Evolutionary conservation across 768 basidiomycete species (phyloP), one percentile per base, ranked within the genome.

Genomic region (Hygrocybe punicea): DNA sequence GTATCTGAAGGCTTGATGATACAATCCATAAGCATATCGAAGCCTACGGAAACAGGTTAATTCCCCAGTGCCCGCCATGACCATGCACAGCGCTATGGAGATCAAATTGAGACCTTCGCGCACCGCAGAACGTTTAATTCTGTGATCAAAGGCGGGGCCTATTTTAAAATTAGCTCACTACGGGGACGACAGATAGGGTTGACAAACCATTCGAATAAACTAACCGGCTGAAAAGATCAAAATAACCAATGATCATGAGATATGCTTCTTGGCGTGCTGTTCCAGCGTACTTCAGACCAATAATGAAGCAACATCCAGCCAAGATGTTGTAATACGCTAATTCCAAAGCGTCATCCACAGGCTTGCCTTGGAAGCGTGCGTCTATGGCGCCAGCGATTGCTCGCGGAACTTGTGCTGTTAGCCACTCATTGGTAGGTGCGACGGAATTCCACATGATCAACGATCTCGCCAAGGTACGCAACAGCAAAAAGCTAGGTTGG

Each of bases 1-100:
- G 64, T 95, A 98, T 61, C 87, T 84, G 76, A 86, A 84, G 14
- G 81, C 73, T 53, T 81, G 80, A 56, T 84, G 83, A 65, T 87
- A 85, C 80, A 93, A 87, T 23, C 94, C 96, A 65, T 93, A 98
- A 7, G 90, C 85, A 69, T 91, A 89, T 17, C 97, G 83, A 11
- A 98, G 79, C 19, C 94, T 82, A 17, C 92, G 84, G 16, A 98
- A 76, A 62, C 91, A 92, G 55, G 87, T 89, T 50, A 98, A 83
- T 69, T 98, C 94, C 3, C 97, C 97, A 0, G 94, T 96, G 9
- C 97, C 97, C 2, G 96, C 93, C 92, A 98, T 96, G 42, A 98
- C 89, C 81, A 96, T 89, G 66, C 90, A 86, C 33, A 97, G 73
- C 1, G 94, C 79, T 35, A 97, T 79, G 0, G 91, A 89, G 54